phyloP scores from a whole-genome alignment of 306 rosid genomes.

The Fragaria ananassa region DNA sequence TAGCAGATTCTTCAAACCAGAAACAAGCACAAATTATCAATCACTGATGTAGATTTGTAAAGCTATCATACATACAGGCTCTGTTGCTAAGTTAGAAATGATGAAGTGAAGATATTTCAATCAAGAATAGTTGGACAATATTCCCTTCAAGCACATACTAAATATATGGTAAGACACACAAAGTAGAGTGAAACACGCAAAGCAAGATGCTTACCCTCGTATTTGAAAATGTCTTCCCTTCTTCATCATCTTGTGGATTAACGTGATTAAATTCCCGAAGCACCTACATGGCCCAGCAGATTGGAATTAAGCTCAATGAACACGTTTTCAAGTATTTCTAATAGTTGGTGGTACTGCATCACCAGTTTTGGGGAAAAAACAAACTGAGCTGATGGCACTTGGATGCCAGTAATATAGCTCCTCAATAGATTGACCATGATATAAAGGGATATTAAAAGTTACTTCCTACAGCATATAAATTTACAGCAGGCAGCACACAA shows the following conservation, averaged over 20 bases:
- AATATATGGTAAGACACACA: neutral
- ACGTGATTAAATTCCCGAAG: constrained; percentile 98
- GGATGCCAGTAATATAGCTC: constrained; percentile 7
- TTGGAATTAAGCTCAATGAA: constrained; percentile 16
- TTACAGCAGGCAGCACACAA: neutral
- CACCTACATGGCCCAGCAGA: constrained; percentile 49
- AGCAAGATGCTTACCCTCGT: constrained; percentile 60
- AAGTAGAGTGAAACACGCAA: neutral
- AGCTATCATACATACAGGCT: neutral
- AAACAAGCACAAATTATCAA: constrained; percentile 22
- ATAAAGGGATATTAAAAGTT: neutral
- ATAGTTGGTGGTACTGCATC: neutral
- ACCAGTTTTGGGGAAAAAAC: neutral
- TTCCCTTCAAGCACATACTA: neutral
- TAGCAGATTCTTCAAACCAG: constrained; percentile 69
- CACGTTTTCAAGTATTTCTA: neutral
- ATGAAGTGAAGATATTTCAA: neutral
- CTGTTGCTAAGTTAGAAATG: neutral
- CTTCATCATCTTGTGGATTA: constrained; percentile 95
- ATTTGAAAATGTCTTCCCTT: constrained; percentile 73
- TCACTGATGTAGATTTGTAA: neutral
- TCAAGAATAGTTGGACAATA: neutral
- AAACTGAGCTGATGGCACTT: neutral
- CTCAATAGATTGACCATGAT: neutral
- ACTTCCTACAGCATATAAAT: neutral